Base-by-base conservation (phyloP, 2,329 filamentous ascomycete species). In the Paecilomyces formosus region DNA sequence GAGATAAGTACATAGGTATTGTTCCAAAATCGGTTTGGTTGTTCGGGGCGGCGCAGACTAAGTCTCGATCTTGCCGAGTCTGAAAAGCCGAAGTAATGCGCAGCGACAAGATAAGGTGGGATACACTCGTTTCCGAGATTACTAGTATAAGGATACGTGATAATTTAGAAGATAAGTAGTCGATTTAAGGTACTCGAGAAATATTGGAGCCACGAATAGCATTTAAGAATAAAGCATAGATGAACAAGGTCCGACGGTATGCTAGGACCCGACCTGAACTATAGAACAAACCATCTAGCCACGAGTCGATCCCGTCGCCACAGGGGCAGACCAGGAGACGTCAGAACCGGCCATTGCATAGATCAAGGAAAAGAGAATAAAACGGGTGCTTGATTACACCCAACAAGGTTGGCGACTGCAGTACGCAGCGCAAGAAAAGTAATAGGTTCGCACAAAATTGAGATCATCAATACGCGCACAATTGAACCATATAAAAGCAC, bases 221-320 rank as follows among this genome's bases (percentile, higher is more conserved):
- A 45, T 45, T 18, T 24, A 56, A 18, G 11, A 21, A 50, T 52
- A 33, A n/a, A 56, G 24, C 30, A n/a, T n/a, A 56, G 31, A 22
- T 56, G 13, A 35, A 55, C 28, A 9, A n/a, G 53, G 31, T 53
- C 49, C 35, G 49, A 57, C 56, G 52, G 57, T 35, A 3, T 55
- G 45, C n/a, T 22, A 8, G 28, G 22, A 31, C 28, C 15, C 5
- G 39, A 45, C 39, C 39, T 45, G n/a, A 45, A 62, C 49, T 55
- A 24, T 45, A 54, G 55, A 51, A 62, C 61, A 65, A 56, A 58
- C 61, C 62, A 57, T 45, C 66, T 63, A 67, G 76, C 77, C 77
- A 79, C 79, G 78, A 80, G 79, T 81, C 78, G 76, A 80, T 76
- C 75, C 73, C 63, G 57, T 50, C 21, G 31, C 53, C 62, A 54